Conservation (phyloP, 306 rosid genomes). For the Sindora glabra region DNA sequence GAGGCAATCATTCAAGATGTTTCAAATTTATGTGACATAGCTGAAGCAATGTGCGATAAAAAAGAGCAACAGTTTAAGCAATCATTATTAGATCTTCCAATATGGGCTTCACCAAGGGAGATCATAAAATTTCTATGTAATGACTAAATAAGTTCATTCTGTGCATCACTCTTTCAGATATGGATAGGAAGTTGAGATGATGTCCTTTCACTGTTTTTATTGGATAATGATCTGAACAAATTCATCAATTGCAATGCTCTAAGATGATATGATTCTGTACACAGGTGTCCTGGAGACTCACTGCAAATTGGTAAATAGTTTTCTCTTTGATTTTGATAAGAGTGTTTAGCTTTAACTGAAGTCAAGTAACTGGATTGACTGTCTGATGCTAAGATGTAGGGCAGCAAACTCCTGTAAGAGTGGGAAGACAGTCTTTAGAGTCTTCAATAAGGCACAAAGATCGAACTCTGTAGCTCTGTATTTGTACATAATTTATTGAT, state of each 20-base stretch:
- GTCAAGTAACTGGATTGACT: slow-evolving; percentile 24
- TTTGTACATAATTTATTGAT: too few species aligned
- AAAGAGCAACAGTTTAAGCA: slow-evolving; percentile 43
- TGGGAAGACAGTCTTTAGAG: slow-evolving; percentile 12
- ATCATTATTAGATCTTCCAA: slow-evolving; percentile 52
- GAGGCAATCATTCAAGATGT: slow-evolving; percentile 51
- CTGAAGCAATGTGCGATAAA: slow-evolving; percentile 42
- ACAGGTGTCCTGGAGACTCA: slow-evolving; percentile 29
- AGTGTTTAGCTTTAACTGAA: too few species aligned
- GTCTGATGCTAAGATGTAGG: slow-evolving; percentile 12
- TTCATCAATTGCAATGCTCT: too few species aligned
- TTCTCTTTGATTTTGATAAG: too few species aligned
- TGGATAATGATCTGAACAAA: too few species aligned
- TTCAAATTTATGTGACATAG: slow-evolving; percentile 51
- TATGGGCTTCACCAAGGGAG: slow-evolving; percentile 59
- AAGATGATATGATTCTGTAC: too few species aligned
- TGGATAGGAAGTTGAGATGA: slow-evolving; percentile 6
- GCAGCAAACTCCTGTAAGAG: not conserved
- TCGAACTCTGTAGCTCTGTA: too few species aligned
- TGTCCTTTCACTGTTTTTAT: too few species aligned
- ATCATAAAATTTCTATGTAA: slow-evolving; percentile 50
- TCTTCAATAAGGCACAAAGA: slow-evolving; percentile 5
- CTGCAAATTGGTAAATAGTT: too few species aligned
- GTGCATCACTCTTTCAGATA: slow-evolving; percentile 7
- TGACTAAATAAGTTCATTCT: slow-evolving; percentile 18